phyloP scores from a whole-genome alignment of 2,329 filamentous ascomycete genomes.

The Calonectria multiphialidica region DNA sequence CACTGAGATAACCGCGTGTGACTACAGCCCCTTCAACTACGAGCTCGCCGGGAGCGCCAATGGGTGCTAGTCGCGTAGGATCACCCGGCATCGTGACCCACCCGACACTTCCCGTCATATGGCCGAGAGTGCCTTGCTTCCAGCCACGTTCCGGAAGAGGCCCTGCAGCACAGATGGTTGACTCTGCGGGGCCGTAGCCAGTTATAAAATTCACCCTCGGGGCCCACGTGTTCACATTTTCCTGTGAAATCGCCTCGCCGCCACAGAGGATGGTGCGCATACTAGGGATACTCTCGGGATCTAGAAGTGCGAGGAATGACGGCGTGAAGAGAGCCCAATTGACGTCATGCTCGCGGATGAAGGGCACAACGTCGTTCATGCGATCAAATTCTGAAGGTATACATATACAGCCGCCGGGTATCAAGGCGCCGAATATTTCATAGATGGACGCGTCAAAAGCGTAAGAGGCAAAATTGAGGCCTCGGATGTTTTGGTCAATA shows the following conservation, averaged over 20 bases:
- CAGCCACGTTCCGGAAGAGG: neutral
- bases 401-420: neutral
- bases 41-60: neutral
- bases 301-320: neutral
- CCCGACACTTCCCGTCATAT: neutral
- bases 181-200: neutral
- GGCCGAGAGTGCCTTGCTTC: neutral
- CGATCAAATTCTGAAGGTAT: neutral
- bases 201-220: neutral
- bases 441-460: neutral
- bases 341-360: neutral
- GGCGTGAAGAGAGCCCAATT: neutral
- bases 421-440: neutral
- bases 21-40: neutral
- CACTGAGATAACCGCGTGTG: neutral
- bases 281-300: neutral
- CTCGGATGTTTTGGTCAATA: neutral
- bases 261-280: neutral
- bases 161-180: neutral
- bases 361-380: neutral
- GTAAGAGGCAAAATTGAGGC: neutral
- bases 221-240: neutral
- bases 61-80: neutral
- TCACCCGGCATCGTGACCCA: neutral
- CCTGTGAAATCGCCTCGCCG: neutral